Percentiles rank a stretch among this genome's conserved stretches.
Conservation (phyloP, 306 rosid genomes). For the Trifolium fragiferum region DNA sequence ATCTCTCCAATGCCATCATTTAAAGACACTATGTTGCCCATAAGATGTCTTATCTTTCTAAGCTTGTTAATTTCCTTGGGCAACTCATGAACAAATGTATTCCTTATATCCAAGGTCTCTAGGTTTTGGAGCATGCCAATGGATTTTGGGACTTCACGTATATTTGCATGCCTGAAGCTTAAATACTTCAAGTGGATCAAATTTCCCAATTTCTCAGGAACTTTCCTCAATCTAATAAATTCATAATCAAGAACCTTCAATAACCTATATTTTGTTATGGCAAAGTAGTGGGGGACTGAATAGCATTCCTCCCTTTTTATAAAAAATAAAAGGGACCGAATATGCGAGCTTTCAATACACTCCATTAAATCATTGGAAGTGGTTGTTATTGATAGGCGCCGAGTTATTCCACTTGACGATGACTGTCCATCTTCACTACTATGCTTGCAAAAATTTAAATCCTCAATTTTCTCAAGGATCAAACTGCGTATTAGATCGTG, state of each 20-base stretch:
- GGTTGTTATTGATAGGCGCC: not conserved
- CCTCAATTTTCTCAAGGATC: not conserved
- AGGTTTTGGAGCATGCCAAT: not conserved
- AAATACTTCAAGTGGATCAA: not conserved
- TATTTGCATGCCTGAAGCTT: not conserved
- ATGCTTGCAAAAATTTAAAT: not conserved
- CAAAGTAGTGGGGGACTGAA: no score
- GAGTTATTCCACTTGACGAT: not conserved
- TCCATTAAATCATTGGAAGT: not conserved
- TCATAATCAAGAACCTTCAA: not conserved
- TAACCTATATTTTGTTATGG: not conserved
- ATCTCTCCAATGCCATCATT: not conserved
- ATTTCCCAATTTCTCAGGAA: not conserved
- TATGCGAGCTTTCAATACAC: not conserved
- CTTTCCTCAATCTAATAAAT: not conserved
- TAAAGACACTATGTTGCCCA: fast-evolving
- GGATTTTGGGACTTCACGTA: not conserved
- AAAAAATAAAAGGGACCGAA: not conserved
- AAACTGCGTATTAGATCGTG: not conserved
- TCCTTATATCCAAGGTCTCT: not conserved
- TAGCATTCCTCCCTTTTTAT: no score
- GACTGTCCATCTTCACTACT: not conserved
- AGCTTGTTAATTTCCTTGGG: not conserved
- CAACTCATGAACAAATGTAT: not conserved
- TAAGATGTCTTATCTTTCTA: slow-evolving; percentile 1